A percentile compares a stretch with the other conserved stretches of the same genome.
Evolutionary conservation across 2,329 filamentous ascomycete genomes (phyloP).

Genomic region (Boeremia exigua): DNA sequence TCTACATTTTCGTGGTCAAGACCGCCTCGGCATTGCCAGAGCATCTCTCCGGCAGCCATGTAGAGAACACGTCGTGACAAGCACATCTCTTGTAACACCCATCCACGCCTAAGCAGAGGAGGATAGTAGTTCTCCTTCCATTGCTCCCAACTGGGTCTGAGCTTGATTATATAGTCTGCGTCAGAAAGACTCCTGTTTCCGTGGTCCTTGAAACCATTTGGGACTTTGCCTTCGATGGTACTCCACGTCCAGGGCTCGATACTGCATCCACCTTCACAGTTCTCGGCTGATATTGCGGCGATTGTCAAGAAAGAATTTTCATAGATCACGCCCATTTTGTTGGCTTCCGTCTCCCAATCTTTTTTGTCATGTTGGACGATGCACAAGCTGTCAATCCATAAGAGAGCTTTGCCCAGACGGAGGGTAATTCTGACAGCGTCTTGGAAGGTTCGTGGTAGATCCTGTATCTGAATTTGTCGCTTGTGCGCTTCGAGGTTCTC

Average conservation of each 20-base stretch:
- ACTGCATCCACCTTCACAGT: neutral
- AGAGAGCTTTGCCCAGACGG: neutral
- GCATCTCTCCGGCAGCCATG: neutral
- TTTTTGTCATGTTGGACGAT: constrained; percentile 4
- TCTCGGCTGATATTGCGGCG: neutral
- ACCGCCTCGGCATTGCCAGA: neutral
- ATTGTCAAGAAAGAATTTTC: constrained; percentile 1
- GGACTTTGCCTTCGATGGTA: neutral
- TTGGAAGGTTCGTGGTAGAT: neutral
- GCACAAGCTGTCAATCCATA: constrained; percentile 11
- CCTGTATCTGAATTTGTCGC: neutral
- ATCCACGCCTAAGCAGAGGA: neutral
- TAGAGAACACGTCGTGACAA: neutral
- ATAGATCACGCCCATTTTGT: constrained; percentile 1
- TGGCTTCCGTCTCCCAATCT: neutral
- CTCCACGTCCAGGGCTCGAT: neutral
- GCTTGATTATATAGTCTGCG: neutral
- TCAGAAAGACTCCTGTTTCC: neutral
- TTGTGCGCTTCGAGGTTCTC: neutral
- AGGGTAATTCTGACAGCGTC: neutral
- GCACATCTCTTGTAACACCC: neutral
- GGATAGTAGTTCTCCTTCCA: neutral
- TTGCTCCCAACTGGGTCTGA: neutral
- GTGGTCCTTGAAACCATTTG: neutral
- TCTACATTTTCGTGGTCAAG: neutral